Percentiles rank a stretch among this genome's conserved stretches.
These are phyloP conservation scores for Dentipellis sp. DNA, from an alignment of 768 basidiomycete genomes.

Conservation along the genomic window DNA sequence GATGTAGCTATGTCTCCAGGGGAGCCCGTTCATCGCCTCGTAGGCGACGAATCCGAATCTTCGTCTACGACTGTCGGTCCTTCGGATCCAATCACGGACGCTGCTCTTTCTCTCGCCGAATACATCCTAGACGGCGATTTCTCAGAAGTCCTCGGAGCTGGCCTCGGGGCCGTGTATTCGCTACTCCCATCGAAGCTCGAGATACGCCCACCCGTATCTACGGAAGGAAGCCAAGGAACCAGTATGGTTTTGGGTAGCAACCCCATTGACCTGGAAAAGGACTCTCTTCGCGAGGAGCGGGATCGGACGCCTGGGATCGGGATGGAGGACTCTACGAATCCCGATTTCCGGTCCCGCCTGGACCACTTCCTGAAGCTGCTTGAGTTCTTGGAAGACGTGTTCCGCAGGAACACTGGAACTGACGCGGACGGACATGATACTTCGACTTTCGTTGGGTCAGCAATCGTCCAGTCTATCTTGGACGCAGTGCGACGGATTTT, in stretches of 20 bases:
- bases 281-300: conserved; percentile 37
- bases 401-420: conserved; percentile 52
- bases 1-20: conserved; percentile 91
- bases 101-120: conserved; percentile 80
- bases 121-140: conserved; percentile 97
- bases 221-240: conserved; percentile 30
- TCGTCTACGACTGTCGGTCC: conserved; percentile 14
- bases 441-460: conserved; percentile 61
- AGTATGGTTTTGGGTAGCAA: conserved; percentile 71
- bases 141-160: conserved; percentile 93
- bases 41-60: conserved; percentile 25
- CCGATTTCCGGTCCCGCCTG: conserved; percentile 70
- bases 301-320: conserved; percentile 52
- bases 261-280: conserved; percentile 45
- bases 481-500: conserved; percentile 80
- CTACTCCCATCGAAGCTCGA: conserved; percentile 81
- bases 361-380: conserved; percentile 87
- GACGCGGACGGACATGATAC: conserved; percentile 40
- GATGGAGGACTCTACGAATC: conserved; percentile 65
- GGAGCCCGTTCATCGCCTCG: conserved; percentile 34
- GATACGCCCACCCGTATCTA: conserved; percentile 38
- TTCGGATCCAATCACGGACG: conserved; percentile 71
- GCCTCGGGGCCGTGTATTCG: conserved; percentile 88
- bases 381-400: conserved; percentile 86
- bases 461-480: conserved; percentile 77